A percentile compares a stretch with the other conserved stretches of the same genome.
These are phyloP conservation scores for Acer yangbiense DNA, from an alignment of 345 rosid genomes.

Conservation along the genomic window DNA sequence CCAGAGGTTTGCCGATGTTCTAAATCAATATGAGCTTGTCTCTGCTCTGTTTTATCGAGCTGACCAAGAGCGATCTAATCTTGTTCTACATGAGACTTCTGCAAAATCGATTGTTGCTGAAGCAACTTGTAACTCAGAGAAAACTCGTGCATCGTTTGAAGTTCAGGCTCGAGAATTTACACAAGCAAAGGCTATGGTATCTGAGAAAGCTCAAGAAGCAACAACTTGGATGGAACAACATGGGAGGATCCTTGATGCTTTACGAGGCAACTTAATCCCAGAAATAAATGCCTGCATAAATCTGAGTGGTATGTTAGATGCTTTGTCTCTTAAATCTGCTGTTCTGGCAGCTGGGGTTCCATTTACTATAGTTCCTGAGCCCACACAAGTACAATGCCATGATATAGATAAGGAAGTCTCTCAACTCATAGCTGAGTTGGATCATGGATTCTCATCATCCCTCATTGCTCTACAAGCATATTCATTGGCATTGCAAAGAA, in stretches of 20 bases:
- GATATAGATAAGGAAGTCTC: slow-evolving; percentile 83
- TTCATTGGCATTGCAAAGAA: slow-evolving; percentile 76
- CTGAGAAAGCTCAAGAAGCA: slow-evolving; percentile 89
- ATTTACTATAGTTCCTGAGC: slow-evolving; percentile 89
- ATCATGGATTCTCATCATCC: slow-evolving; percentile 68
- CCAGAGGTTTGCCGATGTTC: slow-evolving; percentile 75
- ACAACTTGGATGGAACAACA: slow-evolving; percentile 83
- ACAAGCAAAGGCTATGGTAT: slow-evolving; percentile 65
- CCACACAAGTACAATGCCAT: slow-evolving; percentile 81
- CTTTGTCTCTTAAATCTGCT: slow-evolving; percentile 78
- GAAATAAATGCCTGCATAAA: slow-evolving; percentile 54
- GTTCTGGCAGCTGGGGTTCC: slow-evolving; percentile 81
- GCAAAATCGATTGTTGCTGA: slow-evolving; percentile 82
- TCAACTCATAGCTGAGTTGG: slow-evolving; percentile 64
- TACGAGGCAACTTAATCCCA: slow-evolving; percentile 66
- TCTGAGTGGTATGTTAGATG: slow-evolving; percentile 48
- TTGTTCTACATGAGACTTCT: slow-evolving; percentile 71
- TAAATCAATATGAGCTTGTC: slow-evolving; percentile 68
- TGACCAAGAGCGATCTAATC: slow-evolving; percentile 84
- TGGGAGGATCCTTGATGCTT: slow-evolving; percentile 79
- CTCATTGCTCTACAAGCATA: slow-evolving; percentile 62
- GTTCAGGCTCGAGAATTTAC: slow-evolving; percentile 78
- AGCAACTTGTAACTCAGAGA: slow-evolving; percentile 68
- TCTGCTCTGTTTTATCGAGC: slow-evolving; percentile 67
- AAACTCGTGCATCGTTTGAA: slow-evolving; percentile 63